A percentile compares a stretch with the other conserved stretches of the same genome.
Evolutionary conservation across 495 filamentous ascomycete species (phyloP).

Genomic region (Aspergillus baeticus): DNA sequence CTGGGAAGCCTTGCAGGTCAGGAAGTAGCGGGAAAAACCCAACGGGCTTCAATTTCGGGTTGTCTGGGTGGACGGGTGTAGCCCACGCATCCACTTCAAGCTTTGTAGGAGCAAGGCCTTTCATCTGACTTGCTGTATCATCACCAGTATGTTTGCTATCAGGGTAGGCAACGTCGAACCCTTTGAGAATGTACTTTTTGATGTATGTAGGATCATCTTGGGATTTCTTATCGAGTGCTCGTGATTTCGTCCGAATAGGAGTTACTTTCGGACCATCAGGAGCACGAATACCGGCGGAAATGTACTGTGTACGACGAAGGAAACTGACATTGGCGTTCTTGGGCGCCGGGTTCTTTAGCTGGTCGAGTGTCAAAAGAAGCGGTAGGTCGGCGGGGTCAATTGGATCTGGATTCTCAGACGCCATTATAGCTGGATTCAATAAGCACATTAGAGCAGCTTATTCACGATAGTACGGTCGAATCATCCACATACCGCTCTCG

Average conservation of each 20-base stretch:
- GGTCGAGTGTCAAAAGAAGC: conserved; percentile 74
- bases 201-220: conserved; percentile 82
- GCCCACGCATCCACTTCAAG: conserved; percentile 68
- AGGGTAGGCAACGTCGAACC: conserved; percentile 81
- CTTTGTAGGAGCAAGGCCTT: conserved; percentile 53
- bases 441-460: conserved; percentile 12
- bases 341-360: conserved; percentile 77
- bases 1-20: conserved; percentile 85
- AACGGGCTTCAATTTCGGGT: conserved; percentile 72
- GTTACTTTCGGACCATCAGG: conserved; percentile 37
- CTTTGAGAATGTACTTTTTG: conserved; percentile 75
- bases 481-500: conserved; percentile 74
- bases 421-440: conserved; percentile 67
- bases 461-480: background rate
- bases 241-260: conserved; percentile 39
- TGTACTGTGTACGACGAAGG: conserved; percentile 94
- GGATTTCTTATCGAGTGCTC: conserved; percentile 42
- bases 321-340: conserved; percentile 76
- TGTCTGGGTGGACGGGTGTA: conserved; percentile 76
- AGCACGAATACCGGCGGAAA: conserved; percentile 64
- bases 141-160: conserved; percentile 57
- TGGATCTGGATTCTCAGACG: conserved; percentile 63
- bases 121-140: conserved; percentile 48
- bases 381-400: conserved; percentile 79
- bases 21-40: conserved; percentile 82